These are phyloP conservation scores for Helianthus tuberosus DNA, from an alignment of 129 eudicot species.

Conservation along the genomic window DNA sequence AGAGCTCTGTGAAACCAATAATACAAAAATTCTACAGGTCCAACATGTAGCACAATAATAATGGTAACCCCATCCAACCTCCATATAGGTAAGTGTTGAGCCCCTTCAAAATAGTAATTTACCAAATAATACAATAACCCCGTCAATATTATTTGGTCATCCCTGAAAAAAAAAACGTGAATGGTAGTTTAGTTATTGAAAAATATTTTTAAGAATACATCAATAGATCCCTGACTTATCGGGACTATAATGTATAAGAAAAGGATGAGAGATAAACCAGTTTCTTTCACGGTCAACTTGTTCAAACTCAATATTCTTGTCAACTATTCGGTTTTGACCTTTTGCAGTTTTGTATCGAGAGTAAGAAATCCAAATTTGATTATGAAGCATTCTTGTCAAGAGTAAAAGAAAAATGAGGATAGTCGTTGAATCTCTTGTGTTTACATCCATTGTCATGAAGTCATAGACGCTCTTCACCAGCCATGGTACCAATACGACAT, in stretches of 20 bases:
- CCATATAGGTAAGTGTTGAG: slow-evolving; percentile 51
- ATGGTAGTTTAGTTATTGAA: too few relatives aligned
- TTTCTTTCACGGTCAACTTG: slow-evolving; percentile 77
- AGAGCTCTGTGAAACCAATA: slow-evolving; percentile 78
- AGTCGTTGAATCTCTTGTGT: slow-evolving; percentile 38
- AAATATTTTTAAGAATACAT: too few relatives aligned
- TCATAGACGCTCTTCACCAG: slow-evolving; percentile 48
- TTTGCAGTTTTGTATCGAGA: slow-evolving; percentile 77
- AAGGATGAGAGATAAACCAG: slow-evolving; percentile 40
- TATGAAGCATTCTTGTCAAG: slow-evolving; percentile 53
- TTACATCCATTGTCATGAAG: slow-evolving; percentile 26
- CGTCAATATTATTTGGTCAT: slow-evolving; percentile 61
- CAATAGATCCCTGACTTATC: neutral
- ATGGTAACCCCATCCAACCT: slow-evolving; percentile 58
- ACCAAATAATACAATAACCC: slow-evolving; percentile 47
- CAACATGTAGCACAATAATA: slow-evolving; percentile 43
- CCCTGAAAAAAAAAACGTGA: slow-evolving; percentile 40
- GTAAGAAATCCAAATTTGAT: slow-evolving; percentile 73
- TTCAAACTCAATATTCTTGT: slow-evolving; percentile 73
- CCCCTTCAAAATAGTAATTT: slow-evolving; percentile 20
- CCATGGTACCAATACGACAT: slow-evolving; percentile 62
- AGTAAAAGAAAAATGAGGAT: slow-evolving; percentile 46
- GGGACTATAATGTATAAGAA: neutral
- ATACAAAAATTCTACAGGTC: slow-evolving; percentile 64
- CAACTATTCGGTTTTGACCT: slow-evolving; percentile 70